Evolutionary conservation across 2,329 filamentous ascomycete species (phyloP).

Genomic region (Alternaria ventricosa): DNA sequence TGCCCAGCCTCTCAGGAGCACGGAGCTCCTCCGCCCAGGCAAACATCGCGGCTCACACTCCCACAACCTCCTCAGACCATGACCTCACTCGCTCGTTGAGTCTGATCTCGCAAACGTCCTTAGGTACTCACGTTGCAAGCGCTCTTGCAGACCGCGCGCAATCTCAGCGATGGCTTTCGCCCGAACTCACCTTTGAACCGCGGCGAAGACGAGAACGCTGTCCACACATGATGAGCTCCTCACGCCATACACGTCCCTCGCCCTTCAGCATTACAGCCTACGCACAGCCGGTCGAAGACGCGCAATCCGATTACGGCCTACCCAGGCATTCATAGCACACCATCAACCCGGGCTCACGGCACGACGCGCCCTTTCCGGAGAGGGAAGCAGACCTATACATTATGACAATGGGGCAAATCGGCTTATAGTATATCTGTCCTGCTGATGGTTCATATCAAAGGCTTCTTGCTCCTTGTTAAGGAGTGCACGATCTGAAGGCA

Average conservation of each 20-base stretch:
- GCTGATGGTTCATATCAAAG: too few species aligned
- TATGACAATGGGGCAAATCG: background rate
- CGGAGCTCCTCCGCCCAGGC: background rate
- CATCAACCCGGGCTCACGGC: background rate
- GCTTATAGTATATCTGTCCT: background rate
- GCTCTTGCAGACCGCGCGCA: background rate
- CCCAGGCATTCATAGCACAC: background rate
- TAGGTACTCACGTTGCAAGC: background rate
- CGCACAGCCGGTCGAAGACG: background rate
- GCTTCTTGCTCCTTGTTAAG: too few species aligned
- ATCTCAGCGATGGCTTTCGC: background rate
- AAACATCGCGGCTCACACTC: background rate
- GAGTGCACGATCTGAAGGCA: too few species aligned
- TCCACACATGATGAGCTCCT: background rate
- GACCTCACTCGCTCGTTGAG: background rate
- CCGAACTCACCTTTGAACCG: background rate
- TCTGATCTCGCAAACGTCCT: background rate
- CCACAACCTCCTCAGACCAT: background rate
- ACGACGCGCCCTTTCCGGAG: background rate
- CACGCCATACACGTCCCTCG: background rate
- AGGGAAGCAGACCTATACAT: background rate
- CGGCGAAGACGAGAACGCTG: background rate
- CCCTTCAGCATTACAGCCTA: background rate
- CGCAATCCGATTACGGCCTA: background rate
- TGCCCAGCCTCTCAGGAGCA: background rate